These are phyloP conservation scores for Cytospora piceicola DNA, from an alignment of 2,329 filamentous ascomycete genomes.

Conservation along the genomic window DNA sequence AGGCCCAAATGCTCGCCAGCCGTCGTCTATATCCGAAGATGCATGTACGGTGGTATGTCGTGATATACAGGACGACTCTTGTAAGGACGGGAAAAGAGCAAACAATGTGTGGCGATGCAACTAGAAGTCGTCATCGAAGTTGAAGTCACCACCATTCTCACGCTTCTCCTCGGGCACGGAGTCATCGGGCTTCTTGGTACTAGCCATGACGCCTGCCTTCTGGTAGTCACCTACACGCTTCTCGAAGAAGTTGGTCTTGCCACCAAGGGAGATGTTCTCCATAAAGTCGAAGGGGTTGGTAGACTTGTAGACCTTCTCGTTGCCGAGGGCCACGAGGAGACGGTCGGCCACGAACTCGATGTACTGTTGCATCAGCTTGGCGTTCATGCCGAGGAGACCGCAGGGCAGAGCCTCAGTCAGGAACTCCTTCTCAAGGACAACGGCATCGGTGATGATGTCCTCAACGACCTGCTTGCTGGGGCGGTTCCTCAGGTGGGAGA, in stretches of 20 bases:
- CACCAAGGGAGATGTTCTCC: constrained; percentile 98
- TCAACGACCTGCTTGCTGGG: constrained; percentile 80
- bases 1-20: constrained; percentile 18
- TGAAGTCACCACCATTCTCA: constrained; percentile 77
- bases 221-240: constrained; percentile 99
- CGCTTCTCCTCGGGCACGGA: constrained; percentile 52
- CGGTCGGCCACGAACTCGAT: constrained; percentile 99
- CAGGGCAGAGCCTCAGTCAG: constrained; percentile 92
- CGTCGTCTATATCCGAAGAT: constrained; percentile 28
- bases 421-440: constrained; percentile 96
- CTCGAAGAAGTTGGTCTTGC: constrained; percentile 99
- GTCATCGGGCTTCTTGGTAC: constrained; percentile 72
- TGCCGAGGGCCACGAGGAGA: constrained; percentile 88
- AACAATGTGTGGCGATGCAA: constrained; percentile 44
- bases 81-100: constrained; percentile 19
- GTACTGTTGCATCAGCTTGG: constrained; percentile 98
- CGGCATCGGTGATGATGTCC: constrained; percentile 92
- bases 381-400: constrained; percentile 95
- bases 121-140: constrained; percentile 97
- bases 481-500: constrained; percentile 95
- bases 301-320: constrained; percentile 89
- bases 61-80: constrained; percentile 13
- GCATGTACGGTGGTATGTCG: constrained; percentile 16
- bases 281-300: constrained; percentile 99
- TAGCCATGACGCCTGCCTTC: constrained; percentile 98